Evolutionary conservation across 441 rosid genomes (phyloP), one percentile per base, ranked within the genome.

Genomic region (Biscutella laevigata): DNA sequence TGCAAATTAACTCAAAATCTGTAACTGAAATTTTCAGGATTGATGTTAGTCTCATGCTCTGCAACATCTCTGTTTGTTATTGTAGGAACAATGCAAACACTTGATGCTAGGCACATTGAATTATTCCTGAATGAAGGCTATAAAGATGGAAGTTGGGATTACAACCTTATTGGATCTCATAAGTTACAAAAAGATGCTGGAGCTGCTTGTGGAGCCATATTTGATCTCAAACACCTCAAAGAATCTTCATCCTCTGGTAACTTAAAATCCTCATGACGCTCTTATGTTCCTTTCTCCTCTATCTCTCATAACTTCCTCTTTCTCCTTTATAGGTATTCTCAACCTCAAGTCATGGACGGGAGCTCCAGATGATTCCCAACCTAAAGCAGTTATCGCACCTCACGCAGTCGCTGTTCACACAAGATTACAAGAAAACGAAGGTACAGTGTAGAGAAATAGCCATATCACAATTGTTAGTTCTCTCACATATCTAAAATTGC

Each of bases 41-140:
- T 45, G 51, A 40, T 49, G 12, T 9, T 22, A 29, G 12, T 35
- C 32, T 35, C 8, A 50, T 22, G 39, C 29, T 37, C 53, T 52
- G 53, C 21, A 32, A 16, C 42, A 13, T 30, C 11, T 34, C 12
- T 32, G 32, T 55, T 52, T n/a, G n/a, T n/a, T n/a, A n/a, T 74
- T n/a, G 63, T 67, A 92, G 99, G 99, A 70, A 88, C 99, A 37
- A 92, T 92, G 97, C 95, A 82, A 77, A 80, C 81, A 52, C 60
- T 92, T 53, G 97, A 92, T 68, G 95, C 81, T 32, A 84, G 97
- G 72, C 95, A 88, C 48, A 64, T 88, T 51, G 97, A 92, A 69
- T 76, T 92, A 37, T 88, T 92, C 60, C 67, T 79, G 24, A 68
- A 53, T 17, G 69, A 79, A 54, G 92, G 66, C 10, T 92, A 61